Evolutionary conservation across 108 stramenopile genomes (phyloP).

Genomic region (Cylindrotheca fusiformis): DNA sequence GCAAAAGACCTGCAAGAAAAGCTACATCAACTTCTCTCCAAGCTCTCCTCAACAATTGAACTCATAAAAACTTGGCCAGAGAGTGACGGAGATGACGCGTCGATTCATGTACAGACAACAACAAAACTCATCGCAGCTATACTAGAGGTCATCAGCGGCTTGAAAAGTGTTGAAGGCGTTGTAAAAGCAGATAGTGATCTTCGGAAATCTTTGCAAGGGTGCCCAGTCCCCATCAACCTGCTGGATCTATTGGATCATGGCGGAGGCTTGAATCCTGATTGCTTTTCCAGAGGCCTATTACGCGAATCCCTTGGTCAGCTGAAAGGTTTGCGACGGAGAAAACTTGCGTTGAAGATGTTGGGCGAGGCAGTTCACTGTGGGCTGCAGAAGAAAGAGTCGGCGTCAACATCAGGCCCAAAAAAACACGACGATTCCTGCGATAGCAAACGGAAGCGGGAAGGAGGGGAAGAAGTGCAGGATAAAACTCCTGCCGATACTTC

Average conservation of each 20-base stretch:
- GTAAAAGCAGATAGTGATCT: slow-evolving; percentile 51
- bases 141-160: slow-evolving; percentile 34
- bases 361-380: slow-evolving; percentile 64
- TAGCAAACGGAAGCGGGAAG: neutral
- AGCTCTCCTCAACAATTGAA: slow-evolving; percentile 53
- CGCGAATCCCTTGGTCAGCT: slow-evolving; percentile 69
- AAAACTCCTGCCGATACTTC: neutral
- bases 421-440: neutral
- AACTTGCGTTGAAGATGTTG: slow-evolving; percentile 67
- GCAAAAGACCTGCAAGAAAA: slow-evolving; percentile 54
- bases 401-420: too few species aligned
- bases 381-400: slow-evolving; percentile 16
- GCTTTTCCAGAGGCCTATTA: slow-evolving; percentile 74
- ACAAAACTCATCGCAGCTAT: slow-evolving; percentile 60
- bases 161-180: slow-evolving; percentile 59
- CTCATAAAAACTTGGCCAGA: slow-evolving; percentile 73
- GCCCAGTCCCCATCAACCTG: slow-evolving; percentile 74
- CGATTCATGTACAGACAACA: slow-evolving; percentile 64
- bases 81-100: slow-evolving; percentile 53
- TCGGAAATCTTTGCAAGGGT: slow-evolving; percentile 49
- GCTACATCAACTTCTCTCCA: slow-evolving; percentile 54
- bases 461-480: neutral
- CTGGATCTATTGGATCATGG: slow-evolving; percentile 77
- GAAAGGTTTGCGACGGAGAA: slow-evolving; percentile 66
- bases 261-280: slow-evolving; percentile 71